These are phyloP conservation scores for Agapanthus africanus DNA, from an alignment of 106 monocot genomes.

Conservation along the genomic window DNA sequence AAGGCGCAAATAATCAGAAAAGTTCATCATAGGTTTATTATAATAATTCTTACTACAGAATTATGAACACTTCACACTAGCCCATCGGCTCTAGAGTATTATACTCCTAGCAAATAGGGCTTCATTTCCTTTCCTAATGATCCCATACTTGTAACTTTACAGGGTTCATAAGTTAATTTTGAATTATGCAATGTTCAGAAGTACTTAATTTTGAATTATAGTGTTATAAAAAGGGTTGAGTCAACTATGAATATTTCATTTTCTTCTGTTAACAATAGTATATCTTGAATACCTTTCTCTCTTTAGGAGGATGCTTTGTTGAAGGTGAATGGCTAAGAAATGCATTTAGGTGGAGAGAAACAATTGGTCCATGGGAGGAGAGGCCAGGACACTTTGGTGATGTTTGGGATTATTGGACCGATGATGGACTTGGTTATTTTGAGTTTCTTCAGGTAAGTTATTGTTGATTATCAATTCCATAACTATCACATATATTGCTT, in stretches of 20 bases:
- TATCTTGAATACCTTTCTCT: neutral
- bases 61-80: too few relatives aligned
- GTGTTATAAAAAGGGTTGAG: neutral
- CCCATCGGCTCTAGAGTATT: neutral
- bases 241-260: neutral
- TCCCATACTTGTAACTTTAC: neutral
- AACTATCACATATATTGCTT: neutral
- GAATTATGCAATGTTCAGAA: too few relatives aligned
- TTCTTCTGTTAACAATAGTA: neutral
- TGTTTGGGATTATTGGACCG: slow-evolving; percentile 98
- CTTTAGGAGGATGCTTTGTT: slow-evolving; percentile 83
- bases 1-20: neutral
- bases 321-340: slow-evolving; percentile 88
- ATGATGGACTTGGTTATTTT: slow-evolving; percentile 93
- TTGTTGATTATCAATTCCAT: neutral
- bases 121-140: neutral
- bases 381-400: slow-evolving; percentile 93
- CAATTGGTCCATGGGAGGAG: slow-evolving; percentile 93
- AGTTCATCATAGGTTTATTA: neutral
- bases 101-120: neutral
- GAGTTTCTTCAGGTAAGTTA: slow-evolving; percentile 82
- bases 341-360: slow-evolving; percentile 90
- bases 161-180: neutral
- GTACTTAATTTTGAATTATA: too few relatives aligned
- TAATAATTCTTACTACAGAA: too few relatives aligned